Conservation (phyloP, 345 rosid species). For the Isatis tinctoria region DNA sequence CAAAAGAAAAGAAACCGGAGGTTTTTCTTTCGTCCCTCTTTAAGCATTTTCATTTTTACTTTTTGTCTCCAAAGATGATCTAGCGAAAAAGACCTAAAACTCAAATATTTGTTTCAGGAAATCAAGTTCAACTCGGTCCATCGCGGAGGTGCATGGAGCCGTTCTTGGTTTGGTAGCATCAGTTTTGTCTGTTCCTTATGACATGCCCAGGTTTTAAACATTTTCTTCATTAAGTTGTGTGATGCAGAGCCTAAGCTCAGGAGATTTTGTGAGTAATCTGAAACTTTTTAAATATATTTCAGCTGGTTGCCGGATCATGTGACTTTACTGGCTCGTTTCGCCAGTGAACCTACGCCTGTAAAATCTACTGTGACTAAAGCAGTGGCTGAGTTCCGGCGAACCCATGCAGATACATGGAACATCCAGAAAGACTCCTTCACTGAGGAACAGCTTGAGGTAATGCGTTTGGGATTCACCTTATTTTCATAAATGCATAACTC, state of each 20-base stretch:
- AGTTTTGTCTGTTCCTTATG: constrained; percentile 93
- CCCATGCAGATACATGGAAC: constrained; percentile 97
- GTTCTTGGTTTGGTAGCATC: constrained; percentile 97
- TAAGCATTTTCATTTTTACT: neutral
- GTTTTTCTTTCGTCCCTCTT: constrained; percentile 27
- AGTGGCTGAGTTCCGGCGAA: constrained; percentile 87
- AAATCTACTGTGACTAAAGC: constrained; percentile 96
- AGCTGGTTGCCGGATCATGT: constrained; percentile 94
- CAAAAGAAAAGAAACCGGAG: constrained; percentile 61
- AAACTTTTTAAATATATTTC: neutral
- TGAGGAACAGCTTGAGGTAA: constrained; percentile 94
- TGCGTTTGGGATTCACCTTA: neutral
- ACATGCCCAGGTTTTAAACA: constrained; percentile 83
- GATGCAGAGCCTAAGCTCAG: neutral
- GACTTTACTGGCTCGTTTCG: constrained; percentile 77
- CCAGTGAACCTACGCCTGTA: constrained; percentile 72
- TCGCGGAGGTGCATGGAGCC: constrained; percentile 80
- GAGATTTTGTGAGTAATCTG: neutral
- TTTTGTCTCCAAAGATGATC: neutral
- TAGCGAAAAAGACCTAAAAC: neutral
- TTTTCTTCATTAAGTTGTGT: neutral
- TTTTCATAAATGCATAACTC: neutral
- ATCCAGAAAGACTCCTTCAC: constrained; percentile 84
- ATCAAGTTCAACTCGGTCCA: constrained; percentile 36
- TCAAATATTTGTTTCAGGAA: constrained; percentile 44